Evolutionary conservation across 805 yeast genomes (phyloP), one percentile per base, ranked within the genome.

Genomic region (Suhomyces sp.): DNA sequence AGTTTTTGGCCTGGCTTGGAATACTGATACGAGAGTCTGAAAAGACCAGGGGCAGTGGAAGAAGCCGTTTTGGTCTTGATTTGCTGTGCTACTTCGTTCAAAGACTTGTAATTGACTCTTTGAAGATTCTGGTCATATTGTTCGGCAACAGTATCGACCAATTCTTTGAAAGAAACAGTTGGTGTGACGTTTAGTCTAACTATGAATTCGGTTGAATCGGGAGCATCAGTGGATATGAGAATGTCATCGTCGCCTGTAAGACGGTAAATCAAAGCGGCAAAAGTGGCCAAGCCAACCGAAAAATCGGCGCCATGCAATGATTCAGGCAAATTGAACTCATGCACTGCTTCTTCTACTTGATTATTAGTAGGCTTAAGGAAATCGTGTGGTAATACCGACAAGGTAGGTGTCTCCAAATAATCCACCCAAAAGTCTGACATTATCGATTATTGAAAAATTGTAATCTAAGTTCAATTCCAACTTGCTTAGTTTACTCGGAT

Each of bases 201-300:
- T 15, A 89, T 84, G 57, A 84, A 80, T 24, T 82, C 82, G 48
- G 73, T 70, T 9, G 60, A 51, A 13, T 55, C 54, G 12, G 57
- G 55, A 22, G 79, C 67, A 58, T 86, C 83, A 0, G 91, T 84
- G n/a, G 92, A 91, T 54, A 93, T 72, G n/a, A 87, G 85, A 47
- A 94, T 85, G 61, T 93, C 97, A 58, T 93, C 97, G 66, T 93
- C 98, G 21, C 97, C 98, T 2, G 97, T 87, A 45, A 89, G 74
- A 63, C 98, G 78, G 68, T 81, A 86, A 37, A 89, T 77, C 52
- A 93, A 76, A 0, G 86, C 82, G 21, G 86, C 82, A 71, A 85
- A 88, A 0, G 81, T 81, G 15, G 96, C 74, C 55, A 89, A 74
- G 0, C 85, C 84, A 13, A 80, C 68, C 8, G 74, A 63, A 65